Percentiles rank a stretch among this genome's conserved stretches.
Evolutionary conservation across 306 rosid species (phyloP).

Genomic region (Luffa acutangula): DNA sequence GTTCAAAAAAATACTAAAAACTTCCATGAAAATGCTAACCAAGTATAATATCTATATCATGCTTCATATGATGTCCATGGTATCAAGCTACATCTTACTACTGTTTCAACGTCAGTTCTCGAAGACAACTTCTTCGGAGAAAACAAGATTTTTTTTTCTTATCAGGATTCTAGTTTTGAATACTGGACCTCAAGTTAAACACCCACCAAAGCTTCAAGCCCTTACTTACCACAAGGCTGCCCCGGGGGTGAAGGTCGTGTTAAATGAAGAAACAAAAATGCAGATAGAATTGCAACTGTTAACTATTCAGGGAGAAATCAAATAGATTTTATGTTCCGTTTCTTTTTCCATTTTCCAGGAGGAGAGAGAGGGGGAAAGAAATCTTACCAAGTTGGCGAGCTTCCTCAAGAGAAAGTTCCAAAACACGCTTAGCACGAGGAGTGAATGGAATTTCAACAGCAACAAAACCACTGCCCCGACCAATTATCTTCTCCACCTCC

Average conservation of each 20-base stretch:
- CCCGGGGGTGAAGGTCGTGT: background rate
- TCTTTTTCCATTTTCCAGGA: background rate
- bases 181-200: background rate
- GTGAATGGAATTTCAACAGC: slow-evolving; percentile 97
- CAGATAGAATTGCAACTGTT: background rate
- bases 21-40: background rate
- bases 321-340: background rate
- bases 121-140: background rate
- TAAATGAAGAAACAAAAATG: background rate
- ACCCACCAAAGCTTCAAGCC: background rate
- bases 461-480: slow-evolving; percentile 98
- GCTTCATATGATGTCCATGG: background rate
- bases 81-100: background rate
- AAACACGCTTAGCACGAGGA: slow-evolving; percentile 96
- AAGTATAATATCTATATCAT: background rate
- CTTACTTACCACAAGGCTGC: background rate
- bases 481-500: slow-evolving; percentile 97
- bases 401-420: slow-evolving; percentile 95
- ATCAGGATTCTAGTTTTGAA: background rate
- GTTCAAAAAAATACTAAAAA: background rate
- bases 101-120: background rate
- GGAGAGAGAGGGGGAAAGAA: background rate
- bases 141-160: background rate
- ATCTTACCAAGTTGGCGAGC: slow-evolving; percentile 91
- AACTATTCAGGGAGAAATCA: background rate